Evolutionary conservation across 139 green algal species (phyloP), one percentile per base, ranked within the genome.

Genomic region (Tetradesmus lagerheimii): DNA sequence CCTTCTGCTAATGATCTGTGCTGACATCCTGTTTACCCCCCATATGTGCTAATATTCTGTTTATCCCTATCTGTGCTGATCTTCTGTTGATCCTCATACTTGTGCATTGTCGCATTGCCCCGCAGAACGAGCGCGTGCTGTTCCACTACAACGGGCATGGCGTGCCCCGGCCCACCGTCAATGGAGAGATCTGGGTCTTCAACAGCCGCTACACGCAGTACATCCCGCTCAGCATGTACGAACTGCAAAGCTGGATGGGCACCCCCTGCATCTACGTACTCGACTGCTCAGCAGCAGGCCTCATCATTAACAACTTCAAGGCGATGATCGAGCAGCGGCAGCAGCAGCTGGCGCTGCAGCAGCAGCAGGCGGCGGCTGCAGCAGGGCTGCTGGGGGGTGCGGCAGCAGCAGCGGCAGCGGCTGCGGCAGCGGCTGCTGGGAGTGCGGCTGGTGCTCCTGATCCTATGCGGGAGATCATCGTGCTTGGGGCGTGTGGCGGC

Each of bases 111-210:
- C n/a, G n/a, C n/a, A n/a, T 37, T 15, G 14, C 18, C 67, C 12
- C 18, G 45, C 94, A 98, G 95, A 96, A 93, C 16, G 98, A 99
- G 93, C 95, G 98, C 0, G 97, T 99, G 74, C 94, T 99, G 89
- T 99, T 99, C 89, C 98, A 99, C 92, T 99, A 99, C 95, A 99
- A 99, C 92, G 98, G 98, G 23, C 98, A 99, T 90, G 98, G 98
- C 53, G 98, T 99, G 85, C 98, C 98, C 37, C 95, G 96, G 41
- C 98, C 98, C 11, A 99, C 98, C 12, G 93, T 92, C 8, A 99
- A 99, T 90, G 98, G 98, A 23, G 98, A 99, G 93, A 91, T 99
- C 77, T 99, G 97, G 97, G 95, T 99, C 20, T 99, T 99, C 95
- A 99, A 99, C 94, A 97, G 80, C 66, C 95, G 93, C 74, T 91